Evolutionary conservation across 768 basidiomycete genomes (phyloP), one percentile per base, ranked within the genome.

Genomic region (Lentinula sp.): DNA sequence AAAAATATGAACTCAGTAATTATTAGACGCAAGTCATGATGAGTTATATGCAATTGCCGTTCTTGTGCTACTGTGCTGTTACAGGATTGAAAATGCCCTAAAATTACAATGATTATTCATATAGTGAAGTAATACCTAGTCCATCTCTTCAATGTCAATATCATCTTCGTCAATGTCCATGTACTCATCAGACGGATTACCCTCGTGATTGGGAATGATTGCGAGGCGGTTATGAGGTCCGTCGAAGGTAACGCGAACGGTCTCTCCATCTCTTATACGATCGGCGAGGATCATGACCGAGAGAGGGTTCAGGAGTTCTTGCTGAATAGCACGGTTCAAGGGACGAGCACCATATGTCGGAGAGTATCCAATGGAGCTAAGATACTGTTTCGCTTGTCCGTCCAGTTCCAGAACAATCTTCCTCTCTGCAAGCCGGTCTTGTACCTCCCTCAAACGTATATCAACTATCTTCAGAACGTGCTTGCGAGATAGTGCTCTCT

Each of bases 261-360:
- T 81, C 73, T 98, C 96, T 13, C 87, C 87, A 57, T 98, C 94
- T 45, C 85, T 78, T 56, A 98, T 78, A 46, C 86, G 82, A 65
- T 90, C 91, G 43, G 92, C 88, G 52, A 98, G 84, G 46, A 98
- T 80, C 79, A 90, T 81, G 60, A 89, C 77, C 15, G 93, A 92
- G 40, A 98, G 76, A 11, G 95, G 96, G 70, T 97, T 95, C 67
- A 98, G 80, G 39, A 99, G 80, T 68, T 98, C 93, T 66, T 82
- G 87, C 74, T 97, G 95, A 65, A 99, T 95, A 4, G 91, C 84
- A 37, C 95, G 84, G 69, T 93, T 92, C 64, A 98, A 81, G 1
- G 96, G 97, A 45, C 96, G 86, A 60, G 95, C 96, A 65, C 96
- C 95, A 69, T 96, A 97, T 18, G 79, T 76, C 1, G 93, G 78